A percentile compares a stretch with the other conserved stretches of the same genome.
phyloP scores from a whole-genome alignment of 140 eudicot species.

The Erigeron philadelphicus region DNA sequence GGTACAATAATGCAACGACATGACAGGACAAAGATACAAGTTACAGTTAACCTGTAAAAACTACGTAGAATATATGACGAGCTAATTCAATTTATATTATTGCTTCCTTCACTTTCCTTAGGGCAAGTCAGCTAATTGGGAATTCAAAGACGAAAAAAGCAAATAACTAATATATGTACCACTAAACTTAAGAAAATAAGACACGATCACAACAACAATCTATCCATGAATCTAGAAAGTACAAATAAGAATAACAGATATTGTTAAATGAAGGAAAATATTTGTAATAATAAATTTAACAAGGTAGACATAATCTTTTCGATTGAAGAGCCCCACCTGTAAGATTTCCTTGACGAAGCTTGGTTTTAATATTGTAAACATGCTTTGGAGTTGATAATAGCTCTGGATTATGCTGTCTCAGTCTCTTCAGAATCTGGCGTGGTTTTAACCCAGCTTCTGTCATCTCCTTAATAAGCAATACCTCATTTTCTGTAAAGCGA shows the following conservation, averaged over 20 bases:
- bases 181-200: not conserved
- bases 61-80: slow-evolving; percentile 5
- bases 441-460: slow-evolving; percentile 90
- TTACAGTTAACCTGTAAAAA: not conserved
- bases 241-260: not conserved
- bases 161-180: not conserved
- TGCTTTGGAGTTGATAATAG: slow-evolving; percentile 79
- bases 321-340: slow-evolving; percentile 43
- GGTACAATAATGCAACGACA: not conserved
- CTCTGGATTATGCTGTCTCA: slow-evolving; percentile 81
- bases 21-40: not conserved
- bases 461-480: slow-evolving; percentile 69
- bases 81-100: not conserved
- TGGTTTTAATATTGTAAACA: slow-evolving; percentile 73
- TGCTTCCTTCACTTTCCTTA: not conserved
- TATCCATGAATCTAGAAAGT: not conserved
- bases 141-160: not conserved
- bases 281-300: not conserved
- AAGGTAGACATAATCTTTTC: slow-evolving; percentile 3
- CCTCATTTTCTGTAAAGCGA: slow-evolving; percentile 76
- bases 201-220: not conserved
- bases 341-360: slow-evolving; percentile 79
- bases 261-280: not conserved
- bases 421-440: slow-evolving; percentile 69
- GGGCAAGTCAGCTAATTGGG: slow-evolving; percentile 8